Percentiles rank a stretch among this genome's conserved stretches.
These are phyloP conservation scores for Geotrichum restrictum DNA, from an alignment of 1,139 yeast species.

Conservation along the genomic window DNA sequence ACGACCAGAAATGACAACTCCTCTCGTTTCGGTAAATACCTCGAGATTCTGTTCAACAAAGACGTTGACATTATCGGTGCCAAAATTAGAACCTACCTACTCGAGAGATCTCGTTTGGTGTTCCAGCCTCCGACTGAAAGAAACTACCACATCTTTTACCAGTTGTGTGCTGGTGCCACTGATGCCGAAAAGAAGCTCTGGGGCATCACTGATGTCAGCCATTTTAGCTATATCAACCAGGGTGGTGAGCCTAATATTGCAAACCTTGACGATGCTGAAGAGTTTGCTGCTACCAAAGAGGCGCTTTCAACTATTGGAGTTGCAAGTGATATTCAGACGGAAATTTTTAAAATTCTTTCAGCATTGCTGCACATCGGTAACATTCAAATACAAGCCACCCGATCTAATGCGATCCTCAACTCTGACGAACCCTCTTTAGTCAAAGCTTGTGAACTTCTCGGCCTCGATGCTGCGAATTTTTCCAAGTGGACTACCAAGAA, in stretches of 20 bases:
- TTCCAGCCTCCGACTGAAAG: slow-evolving; percentile 87
- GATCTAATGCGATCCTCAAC: slow-evolving; percentile 76
- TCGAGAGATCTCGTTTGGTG: slow-evolving; percentile 90
- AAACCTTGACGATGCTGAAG: slow-evolving; percentile 78
- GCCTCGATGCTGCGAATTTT: slow-evolving; percentile 67
- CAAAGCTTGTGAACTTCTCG: slow-evolving; percentile 81
- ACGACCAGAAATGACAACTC: slow-evolving; percentile 97
- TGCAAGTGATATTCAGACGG: slow-evolving; percentile 52
- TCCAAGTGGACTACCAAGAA: slow-evolving; percentile 93
- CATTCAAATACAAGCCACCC: slow-evolving; percentile 78
- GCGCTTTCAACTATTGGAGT: slow-evolving; percentile 83
- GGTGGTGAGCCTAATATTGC: slow-evolving; percentile 74
- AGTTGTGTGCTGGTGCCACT: slow-evolving; percentile 73
- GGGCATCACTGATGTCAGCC: slow-evolving; percentile 55
- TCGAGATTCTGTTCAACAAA: slow-evolving; percentile 80
- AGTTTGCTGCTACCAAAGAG: slow-evolving; percentile 66
- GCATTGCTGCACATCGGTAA: slow-evolving; percentile 93
- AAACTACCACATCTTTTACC: slow-evolving; percentile 94
- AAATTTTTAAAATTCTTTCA: slow-evolving; percentile 75
- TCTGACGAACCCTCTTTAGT: slow-evolving; percentile 83
- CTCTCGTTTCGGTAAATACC: slow-evolving; percentile 92
- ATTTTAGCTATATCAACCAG: slow-evolving; percentile 81
- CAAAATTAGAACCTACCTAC: slow-evolving; percentile 81
- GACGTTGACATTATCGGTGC: slow-evolving; percentile 86
- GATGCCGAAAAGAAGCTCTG: slow-evolving; percentile 56